Conservation (phyloP, 2,329 filamentous ascomycete genomes). For the Cladophialophora yegresii region DNA sequence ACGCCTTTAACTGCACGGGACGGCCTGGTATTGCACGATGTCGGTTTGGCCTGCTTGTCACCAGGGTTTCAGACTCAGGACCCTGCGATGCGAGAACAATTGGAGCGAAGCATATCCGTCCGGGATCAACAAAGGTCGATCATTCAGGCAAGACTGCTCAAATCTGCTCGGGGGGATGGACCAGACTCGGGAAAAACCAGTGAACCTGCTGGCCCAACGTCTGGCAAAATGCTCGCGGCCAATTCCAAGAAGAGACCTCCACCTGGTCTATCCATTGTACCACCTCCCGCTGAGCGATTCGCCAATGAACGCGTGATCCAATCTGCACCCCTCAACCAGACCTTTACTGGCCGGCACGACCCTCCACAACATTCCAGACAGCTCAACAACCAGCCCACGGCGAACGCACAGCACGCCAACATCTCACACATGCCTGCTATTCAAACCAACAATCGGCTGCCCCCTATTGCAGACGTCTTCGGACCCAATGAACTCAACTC, state of each 20-base stretch:
- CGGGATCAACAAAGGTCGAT: slow-evolving; percentile 92
- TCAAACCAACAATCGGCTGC: slow-evolving; percentile 88
- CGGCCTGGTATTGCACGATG: slow-evolving; percentile 78
- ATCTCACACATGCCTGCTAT: slow-evolving; percentile 86
- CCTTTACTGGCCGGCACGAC: slow-evolving; percentile 87
- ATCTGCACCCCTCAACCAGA: slow-evolving; percentile 90
- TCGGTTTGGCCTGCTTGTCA: slow-evolving; percentile 90
- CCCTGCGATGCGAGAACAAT: slow-evolving; percentile 91
- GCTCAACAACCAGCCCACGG: slow-evolving; percentile 77
- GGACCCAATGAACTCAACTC: slow-evolving; percentile 69
- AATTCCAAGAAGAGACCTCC: slow-evolving; percentile 69
- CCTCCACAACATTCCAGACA: slow-evolving; percentile 75
- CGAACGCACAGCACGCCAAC: slow-evolving; percentile 79
- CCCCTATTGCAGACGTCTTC: slow-evolving; percentile 93
- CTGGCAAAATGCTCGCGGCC: slow-evolving; percentile 69
- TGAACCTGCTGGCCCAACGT: slow-evolving; percentile 43
- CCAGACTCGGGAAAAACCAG: slow-evolving; percentile 60
- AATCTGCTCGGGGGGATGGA: slow-evolving; percentile 77
- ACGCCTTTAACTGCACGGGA: slow-evolving; percentile 74
- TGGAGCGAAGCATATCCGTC: slow-evolving; percentile 90
- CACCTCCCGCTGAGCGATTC: slow-evolving; percentile 88
- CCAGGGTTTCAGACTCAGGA: slow-evolving; percentile 96
- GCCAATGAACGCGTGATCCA: slow-evolving; percentile 94
- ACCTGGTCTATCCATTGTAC: slow-evolving; percentile 89
- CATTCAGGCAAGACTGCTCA: slow-evolving; percentile 87